Percentiles rank a stretch among this genome's conserved stretches.
Conservation (phyloP, 2,329 filamentous ascomycete genomes). For the Akanthomyces lecanii region DNA sequence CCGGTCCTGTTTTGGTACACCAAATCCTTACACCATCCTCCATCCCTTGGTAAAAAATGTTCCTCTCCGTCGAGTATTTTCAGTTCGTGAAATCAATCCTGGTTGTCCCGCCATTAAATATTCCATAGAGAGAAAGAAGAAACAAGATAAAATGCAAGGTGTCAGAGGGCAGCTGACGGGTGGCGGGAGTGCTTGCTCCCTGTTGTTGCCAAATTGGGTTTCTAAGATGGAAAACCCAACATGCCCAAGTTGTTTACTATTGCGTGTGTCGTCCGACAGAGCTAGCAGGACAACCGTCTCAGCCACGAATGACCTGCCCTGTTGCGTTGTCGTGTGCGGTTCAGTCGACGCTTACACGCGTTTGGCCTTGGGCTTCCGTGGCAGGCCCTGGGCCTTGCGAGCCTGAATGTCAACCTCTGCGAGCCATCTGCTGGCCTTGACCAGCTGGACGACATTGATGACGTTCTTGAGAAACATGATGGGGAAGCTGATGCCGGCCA, state of each 20-base stretch:
- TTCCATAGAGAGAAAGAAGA: constrained; percentile 4
- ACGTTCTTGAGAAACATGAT: constrained; percentile 90
- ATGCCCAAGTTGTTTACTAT: neutral
- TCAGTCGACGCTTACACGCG: constrained; percentile 5
- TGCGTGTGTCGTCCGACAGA: neutral
- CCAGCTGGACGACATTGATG: constrained; percentile 89
- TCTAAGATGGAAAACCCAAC: neutral
- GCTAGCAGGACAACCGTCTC: neutral
- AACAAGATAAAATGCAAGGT: neutral
- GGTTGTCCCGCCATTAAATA: neutral
- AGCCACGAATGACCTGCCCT: neutral
- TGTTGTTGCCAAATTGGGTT: constrained; percentile 10
- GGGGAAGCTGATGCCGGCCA: constrained; percentile 75
- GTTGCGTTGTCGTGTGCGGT: neutral
- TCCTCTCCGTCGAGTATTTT: neutral
- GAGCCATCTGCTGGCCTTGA: constrained; percentile 88
- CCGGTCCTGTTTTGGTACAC: constrained; percentile 4
- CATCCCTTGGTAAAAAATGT: neutral
- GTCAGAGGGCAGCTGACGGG: constrained; percentile 15
- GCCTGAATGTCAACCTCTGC: constrained; percentile 81
- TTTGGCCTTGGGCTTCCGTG: constrained; percentile 37
- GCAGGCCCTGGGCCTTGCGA: constrained; percentile 51
- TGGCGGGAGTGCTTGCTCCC: constrained; percentile 9
- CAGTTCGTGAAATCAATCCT: constrained; percentile 2
- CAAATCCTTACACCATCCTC: neutral